These are phyloP conservation scores for Pulicaria dysenterica DNA, from an alignment of 129 eudicot species.

Conservation along the genomic window DNA sequence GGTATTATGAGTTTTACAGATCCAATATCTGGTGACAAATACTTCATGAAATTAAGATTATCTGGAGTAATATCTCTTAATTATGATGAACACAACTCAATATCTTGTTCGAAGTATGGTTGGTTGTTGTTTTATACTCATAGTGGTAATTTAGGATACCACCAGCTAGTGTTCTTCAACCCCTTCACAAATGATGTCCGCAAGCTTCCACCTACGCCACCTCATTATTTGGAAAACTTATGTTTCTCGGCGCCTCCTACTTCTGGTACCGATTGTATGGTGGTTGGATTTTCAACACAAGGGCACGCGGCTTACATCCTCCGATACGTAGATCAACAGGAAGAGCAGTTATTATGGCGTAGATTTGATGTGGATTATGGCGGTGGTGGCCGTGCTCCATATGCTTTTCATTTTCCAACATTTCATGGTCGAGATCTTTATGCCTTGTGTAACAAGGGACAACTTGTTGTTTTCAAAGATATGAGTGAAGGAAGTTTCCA, in stretches of 20 bases:
- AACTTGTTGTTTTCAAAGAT: background rate
- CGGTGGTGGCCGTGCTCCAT: background rate
- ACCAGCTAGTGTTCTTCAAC: conserved; percentile 13
- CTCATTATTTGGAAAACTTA: background rate
- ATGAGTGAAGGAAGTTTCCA: background rate
- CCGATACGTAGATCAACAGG: background rate
- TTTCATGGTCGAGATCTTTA: conserved; percentile 14
- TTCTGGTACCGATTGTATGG: conserved; percentile 24
- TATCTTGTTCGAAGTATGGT: conserved; percentile 23
- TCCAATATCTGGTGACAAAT: conserved; percentile 20
- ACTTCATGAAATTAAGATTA: background rate
- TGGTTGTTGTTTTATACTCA: conserved; percentile 7
- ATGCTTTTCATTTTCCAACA: background rate
- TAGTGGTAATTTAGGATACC: too few relatives aligned
- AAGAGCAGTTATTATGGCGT: background rate
- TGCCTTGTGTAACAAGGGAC: conserved; percentile 1
- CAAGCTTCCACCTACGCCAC: conserved; percentile 1
- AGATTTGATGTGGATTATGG: background rate
- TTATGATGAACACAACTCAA: too few relatives aligned
- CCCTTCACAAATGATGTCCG: conserved; percentile 25
- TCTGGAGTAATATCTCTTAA: too few relatives aligned
- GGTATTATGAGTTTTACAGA: background rate
- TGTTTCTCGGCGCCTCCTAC: conserved; percentile 15
- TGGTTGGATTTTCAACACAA: background rate
- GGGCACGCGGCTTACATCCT: background rate